These are phyloP conservation scores for Trichoderma sp. DNA, from an alignment of 2,329 filamentous ascomycete genomes.

Conservation along the genomic window DNA sequence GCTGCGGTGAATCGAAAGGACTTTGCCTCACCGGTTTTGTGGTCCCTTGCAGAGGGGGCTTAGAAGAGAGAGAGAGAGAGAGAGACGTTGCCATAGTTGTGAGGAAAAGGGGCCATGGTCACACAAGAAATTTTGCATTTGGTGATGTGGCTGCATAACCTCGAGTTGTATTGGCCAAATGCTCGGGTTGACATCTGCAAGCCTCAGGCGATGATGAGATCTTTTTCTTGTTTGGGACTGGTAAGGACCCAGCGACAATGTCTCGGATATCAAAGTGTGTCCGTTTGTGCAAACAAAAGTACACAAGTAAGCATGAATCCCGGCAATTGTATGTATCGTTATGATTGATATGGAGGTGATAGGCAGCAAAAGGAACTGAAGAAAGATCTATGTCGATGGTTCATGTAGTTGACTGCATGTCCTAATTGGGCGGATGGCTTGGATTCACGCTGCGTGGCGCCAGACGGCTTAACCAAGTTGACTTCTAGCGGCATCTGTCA, in stretches of 20 bases:
- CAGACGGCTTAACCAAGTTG: background rate
- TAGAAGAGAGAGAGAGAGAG: background rate
- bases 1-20: background rate
- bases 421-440: background rate
- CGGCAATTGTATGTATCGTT: background rate
- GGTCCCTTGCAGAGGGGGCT: slow-evolving; percentile 4
- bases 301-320: background rate
- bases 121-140: background rate
- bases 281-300: background rate
- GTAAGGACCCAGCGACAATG: background rate
- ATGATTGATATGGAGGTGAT: background rate
- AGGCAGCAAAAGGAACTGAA: background rate
- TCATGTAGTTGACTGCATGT: background rate
- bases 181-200: background rate
- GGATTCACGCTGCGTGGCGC: background rate
- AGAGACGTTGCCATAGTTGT: background rate
- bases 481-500: background rate
- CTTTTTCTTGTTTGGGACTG: background rate
- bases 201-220: background rate
- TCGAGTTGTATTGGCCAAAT: background rate
- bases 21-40: background rate
- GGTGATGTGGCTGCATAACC: background rate
- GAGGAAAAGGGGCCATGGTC: background rate
- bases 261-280: background rate
- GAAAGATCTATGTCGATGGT: background rate